Percentiles rank a stretch among this genome's conserved stretches.
Conservation (phyloP, 306 rosid genomes). For the Sechiopsis laciniata region DNA sequence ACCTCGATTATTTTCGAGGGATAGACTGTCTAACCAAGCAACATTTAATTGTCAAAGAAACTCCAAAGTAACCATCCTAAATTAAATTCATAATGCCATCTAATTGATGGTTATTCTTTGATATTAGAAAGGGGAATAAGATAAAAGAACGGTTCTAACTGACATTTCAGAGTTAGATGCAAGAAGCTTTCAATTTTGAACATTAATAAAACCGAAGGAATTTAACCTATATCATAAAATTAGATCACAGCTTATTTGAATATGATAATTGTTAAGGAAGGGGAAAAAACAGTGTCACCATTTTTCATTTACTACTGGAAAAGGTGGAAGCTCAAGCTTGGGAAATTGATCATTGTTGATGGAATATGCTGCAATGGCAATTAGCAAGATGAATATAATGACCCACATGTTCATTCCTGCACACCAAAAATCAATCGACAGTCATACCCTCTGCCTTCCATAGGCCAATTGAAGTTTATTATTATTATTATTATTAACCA, state of each 20-base stretch:
- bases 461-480: neutral
- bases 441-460: neutral
- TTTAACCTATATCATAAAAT: neutral
- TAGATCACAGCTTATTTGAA: neutral
- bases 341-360: slow-evolving; percentile 29
- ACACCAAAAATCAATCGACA: neutral
- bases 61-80: too few species aligned
- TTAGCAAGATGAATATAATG: slow-evolving; percentile 46
- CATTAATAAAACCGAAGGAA: neutral
- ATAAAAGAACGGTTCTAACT: neutral
- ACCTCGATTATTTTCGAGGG: too few species aligned
- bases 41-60: too few species aligned
- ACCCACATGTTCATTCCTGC: slow-evolving; percentile 69
- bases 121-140: too few species aligned
- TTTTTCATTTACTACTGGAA: neutral
- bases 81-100: too few species aligned
- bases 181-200: neutral
- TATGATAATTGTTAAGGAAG: neutral
- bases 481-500: too few species aligned
- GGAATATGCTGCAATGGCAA: slow-evolving; percentile 41
- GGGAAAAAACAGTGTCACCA: neutral
- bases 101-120: too few species aligned
- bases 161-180: neutral
- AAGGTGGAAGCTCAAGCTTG: neutral
- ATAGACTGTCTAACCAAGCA: too few species aligned